phyloP scores from a whole-genome alignment of 768 basidiomycete species.

The Dendrothele bispora region DNA sequence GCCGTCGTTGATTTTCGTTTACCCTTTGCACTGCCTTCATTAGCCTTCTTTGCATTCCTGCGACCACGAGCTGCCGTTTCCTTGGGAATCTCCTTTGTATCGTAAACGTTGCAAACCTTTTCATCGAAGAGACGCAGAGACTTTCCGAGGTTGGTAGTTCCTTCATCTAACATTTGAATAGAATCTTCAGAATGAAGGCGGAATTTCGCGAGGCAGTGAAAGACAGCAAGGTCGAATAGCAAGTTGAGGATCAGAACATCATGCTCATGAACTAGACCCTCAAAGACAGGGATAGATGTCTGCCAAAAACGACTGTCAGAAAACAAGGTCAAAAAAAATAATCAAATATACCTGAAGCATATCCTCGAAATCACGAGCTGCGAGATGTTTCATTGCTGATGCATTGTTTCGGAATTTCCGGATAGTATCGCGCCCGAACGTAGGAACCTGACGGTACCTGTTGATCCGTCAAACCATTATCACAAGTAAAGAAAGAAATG shows the following conservation, averaged over 20 bases:
- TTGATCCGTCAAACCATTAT: too few species aligned
- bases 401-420: slow-evolving; percentile 26
- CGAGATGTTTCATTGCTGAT: slow-evolving; percentile 24
- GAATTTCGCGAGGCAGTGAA: slow-evolving; percentile 19
- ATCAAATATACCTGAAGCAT: slow-evolving; percentile 20
- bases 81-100: slow-evolving; percentile 1
- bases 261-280: slow-evolving; percentile 24
- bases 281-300: slow-evolving; percentile 33
- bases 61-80: slow-evolving; percentile 8
- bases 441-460: slow-evolving; percentile 16
- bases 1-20: too few species aligned
- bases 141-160: background rate
- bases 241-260: slow-evolving; percentile 6
- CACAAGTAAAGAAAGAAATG: background rate
- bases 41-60: too few species aligned
- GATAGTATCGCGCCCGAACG: slow-evolving; percentile 24
- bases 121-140: slow-evolving; percentile 4
- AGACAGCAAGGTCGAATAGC: slow-evolving; percentile 13
- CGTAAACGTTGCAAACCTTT: background rate
- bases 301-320: background rate
- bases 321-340: slow-evolving; percentile 14
- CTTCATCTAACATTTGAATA: slow-evolving; percentile 9
- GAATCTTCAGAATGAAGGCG: slow-evolving; percentile 15
- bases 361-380: slow-evolving; percentile 35
- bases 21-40: too few species aligned